Base-by-base conservation (phyloP, 176 grass and related monocot species). In the Aegilops tauschii region DNA sequence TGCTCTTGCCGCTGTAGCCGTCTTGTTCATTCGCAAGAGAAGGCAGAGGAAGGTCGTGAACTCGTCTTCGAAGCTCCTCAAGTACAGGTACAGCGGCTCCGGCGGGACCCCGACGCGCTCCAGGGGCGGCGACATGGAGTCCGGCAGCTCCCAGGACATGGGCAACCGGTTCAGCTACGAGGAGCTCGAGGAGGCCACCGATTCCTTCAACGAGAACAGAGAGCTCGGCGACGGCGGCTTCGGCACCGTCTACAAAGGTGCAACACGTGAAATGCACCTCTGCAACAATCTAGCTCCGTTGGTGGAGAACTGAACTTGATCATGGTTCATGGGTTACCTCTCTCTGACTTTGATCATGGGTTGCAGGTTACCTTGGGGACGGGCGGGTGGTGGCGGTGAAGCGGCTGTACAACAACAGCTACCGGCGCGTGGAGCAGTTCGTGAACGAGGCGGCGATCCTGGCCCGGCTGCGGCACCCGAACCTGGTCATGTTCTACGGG, bases 181-280 rank as follows among this genome's bases (percentile, higher is more conserved):
- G 52, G 96, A 98, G 76, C 96, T 98, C 28, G 86, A 91, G 86
- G 75, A 92, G 86, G 93, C 96, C 3, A 98, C 96, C 30, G 81
- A 94, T 5, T 31, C 81, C 45, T 98, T 98, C 85, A 62, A 90
- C 2, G 77, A 90, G 13, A 90, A 66, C 16, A 92, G 87, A 85
- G 93, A 94, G 23, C 82, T 98, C 56, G 96, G 96, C 0, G 96
- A 98, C 11, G 96, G 96, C 35, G 96, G 96, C 76, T 98, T 98
- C 37, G 96, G 96, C 85, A 94, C 81, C 1, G 96, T 98, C 12
- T 98, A 98, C 39, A 98, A 94, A 95, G 96, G 96, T 98, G 86
- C 12, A 40, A 45, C 37, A 73, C n/a, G 74, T 71, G 4, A 63
- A 80, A 18, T 23, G 78, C 21, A 34, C 2, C 1, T 47, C 0